Evolutionary conservation across 495 filamentous ascomycete genomes (phyloP), one percentile per base, ranked within the genome.

Genomic region (Aspergillus wentii): DNA sequence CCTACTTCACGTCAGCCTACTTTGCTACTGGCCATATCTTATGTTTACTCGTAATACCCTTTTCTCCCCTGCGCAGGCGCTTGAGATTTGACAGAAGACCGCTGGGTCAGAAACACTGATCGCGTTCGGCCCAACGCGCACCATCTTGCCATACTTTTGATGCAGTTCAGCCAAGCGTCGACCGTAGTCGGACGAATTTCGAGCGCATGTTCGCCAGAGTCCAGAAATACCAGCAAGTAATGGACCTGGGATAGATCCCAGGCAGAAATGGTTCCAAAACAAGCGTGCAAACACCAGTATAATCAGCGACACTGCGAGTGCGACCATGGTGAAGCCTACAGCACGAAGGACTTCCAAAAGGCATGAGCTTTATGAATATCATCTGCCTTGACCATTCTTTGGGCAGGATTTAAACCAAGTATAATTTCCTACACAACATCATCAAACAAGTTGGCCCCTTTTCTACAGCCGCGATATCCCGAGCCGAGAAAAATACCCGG

Each of bases 121-220:
- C 19, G 64, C 61, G 22, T 73, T 67, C 1, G 78, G 78, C 0
- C 78, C 78, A 8, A 81, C 54, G 1, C 78, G 68, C 17, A 84
- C 78, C 1, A 72, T 50, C 1, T 61, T 55, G 0, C 78, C 80
- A 49, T 80, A 76, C 16, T 52, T 52, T 13, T 49, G 17, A 38
- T 82, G 79, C 6, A 81, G 50, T 0, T 38, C 41, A 10, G 21
- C 25, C 22, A 56, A 27, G 8, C 11, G 21, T 23, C 32, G 33
- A 19, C 35, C 35, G 19, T 47, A 48, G 10, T 32, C 16, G 13
- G 43, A 10, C 0, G 41, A 38, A 2, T 33, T 32, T 17, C 20
- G 43, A 5, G 29, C 33, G 30, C 38, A 33, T 8, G 20, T 27
- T 15, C 38, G 27, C 52, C 52, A 52, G 19, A 40, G 15, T 14